Base-by-base conservation (phyloP, 108 stramenopile genomes). In the Skeletonema costatum region DNA sequence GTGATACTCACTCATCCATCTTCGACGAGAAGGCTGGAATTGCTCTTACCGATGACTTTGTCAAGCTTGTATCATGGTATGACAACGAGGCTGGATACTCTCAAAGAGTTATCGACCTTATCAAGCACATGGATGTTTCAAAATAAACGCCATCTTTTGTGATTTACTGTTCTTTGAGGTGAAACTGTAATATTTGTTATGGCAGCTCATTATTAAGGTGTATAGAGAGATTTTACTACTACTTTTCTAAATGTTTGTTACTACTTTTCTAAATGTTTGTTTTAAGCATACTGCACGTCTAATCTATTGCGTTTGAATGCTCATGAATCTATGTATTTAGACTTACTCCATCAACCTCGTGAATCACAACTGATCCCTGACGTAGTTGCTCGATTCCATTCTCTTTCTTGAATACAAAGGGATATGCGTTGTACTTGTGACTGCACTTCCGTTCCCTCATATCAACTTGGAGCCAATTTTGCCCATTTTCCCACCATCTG, bases 11-110 rank as follows among this genome's bases (percentile, higher is more conserved):
- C 83, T 97, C 97, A 21, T 96, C 92, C 68, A 95, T 99, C 70
- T 97, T 99, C 76, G 99, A 99, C 71, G 88, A 96, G 75, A 98
- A 95, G 86, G 99, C 98, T 30, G 97, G 98, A 62, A 99, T 99
- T 80, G 97, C 98, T 9, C 86, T 99, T 71, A 97, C 90, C 31
- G 92, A 97, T 71, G 84, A 97, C 88, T 99, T 99, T 82, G 97
- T 99, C 77, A 99, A 99, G 97, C 94, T 99, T 73, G 98, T 99
- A 16, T 92, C 96, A 13, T 99, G 98, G 98, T 99, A 99, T 74
- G 98, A 99, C 75, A 99, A 99, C 77, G 98, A 99, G 85, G 90
- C 87, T 59, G 98, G 98, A 65, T 99, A 98, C 90, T 94, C 90
- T 58, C 82, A 77, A 81, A 88, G 92, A 68, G 88, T 94, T 56